phyloP scores from a whole-genome alignment of 306 rosid species.

The Glycyrrhiza uralensis region DNA sequence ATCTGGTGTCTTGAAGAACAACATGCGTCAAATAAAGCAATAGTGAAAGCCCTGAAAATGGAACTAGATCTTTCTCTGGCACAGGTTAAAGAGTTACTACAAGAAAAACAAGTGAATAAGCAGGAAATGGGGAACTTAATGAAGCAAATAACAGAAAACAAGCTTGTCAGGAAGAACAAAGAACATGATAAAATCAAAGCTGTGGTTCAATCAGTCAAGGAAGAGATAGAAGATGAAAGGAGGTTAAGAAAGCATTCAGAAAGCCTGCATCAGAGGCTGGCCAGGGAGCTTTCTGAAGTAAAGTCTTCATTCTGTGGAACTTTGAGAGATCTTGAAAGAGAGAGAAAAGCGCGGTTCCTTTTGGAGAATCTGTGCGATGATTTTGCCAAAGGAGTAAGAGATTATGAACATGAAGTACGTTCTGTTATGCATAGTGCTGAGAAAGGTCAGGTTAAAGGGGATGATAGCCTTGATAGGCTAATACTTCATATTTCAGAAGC shows the following conservation, averaged over 20 bases:
- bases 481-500: slow-evolving; percentile 66
- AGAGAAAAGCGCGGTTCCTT: slow-evolving; percentile 50
- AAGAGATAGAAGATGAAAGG: slow-evolving; percentile 59
- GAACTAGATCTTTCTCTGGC: slow-evolving; percentile 51
- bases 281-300: slow-evolving; percentile 48
- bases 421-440: slow-evolving; percentile 39
- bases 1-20: slow-evolving; percentile 62
- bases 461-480: slow-evolving; percentile 36
- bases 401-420: slow-evolving; percentile 51
- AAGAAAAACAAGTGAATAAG: slow-evolving; percentile 47
- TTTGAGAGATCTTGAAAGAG: slow-evolving; percentile 62
- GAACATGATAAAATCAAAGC: slow-evolving; percentile 39
- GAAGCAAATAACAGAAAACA: slow-evolving; percentile 34
- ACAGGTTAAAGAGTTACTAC: slow-evolving; percentile 42
- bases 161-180: slow-evolving; percentile 37
- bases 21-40: slow-evolving; percentile 40
- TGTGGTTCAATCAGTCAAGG: slow-evolving; percentile 37
- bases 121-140: slow-evolving; percentile 42
- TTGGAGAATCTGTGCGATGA: slow-evolving; percentile 72
- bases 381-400: slow-evolving; percentile 64
- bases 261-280: slow-evolving; percentile 45
- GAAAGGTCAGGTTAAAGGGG: slow-evolving; percentile 32
- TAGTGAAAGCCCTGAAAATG: slow-evolving; percentile 48
- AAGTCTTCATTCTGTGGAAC: slow-evolving; percentile 42
- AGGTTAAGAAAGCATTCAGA: slow-evolving; percentile 59